Base-by-base conservation (phyloP, 768 basidiomycete genomes). In the Neoboletus brunneissimus region DNA sequence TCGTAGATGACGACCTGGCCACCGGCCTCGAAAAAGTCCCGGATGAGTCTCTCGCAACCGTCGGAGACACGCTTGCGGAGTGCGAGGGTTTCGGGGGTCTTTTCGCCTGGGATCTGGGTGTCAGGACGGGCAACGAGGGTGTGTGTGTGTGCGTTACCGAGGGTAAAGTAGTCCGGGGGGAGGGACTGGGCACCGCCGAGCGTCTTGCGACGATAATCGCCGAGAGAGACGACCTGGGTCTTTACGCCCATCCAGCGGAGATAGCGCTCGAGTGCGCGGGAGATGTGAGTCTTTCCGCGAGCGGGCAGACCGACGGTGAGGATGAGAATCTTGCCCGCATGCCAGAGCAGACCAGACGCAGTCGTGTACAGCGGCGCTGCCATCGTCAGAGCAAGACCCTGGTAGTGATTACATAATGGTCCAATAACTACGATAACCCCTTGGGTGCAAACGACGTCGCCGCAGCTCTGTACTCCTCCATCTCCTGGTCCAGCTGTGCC, bases 1-100 rank as follows among this genome's bases (percentile, higher is more conserved):
- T 99, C 97, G 75, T 98, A 98, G 60, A 99, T 95, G 37, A 96
- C 93, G 25, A 98, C 95, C 71, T 99, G 97, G 0, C 96, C 97
- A 6, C 92, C 89, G 3, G 72, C 74, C 56, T 81, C 79, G 73
- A 96, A 98, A 73, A 89, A 97, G 59, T 93, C 85, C 83, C 85
- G 88, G 41, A 98, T 93, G 47, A 87, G 77, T 69, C 89, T 81
- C 74, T 98, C 94, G 60, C 97, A 91, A n/a, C 88, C 91, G 0
- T 81, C 79, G 42, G 87, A 83, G 59, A 96, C 84, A 64, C 79
- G 82, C 63, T 83, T 79, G 50, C 97, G 78, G 42, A 98, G 75
- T 35, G 79, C 82, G 53, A 90, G 79, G 0, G 97, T 98, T 68
- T 92, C 89, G 22, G 84, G 75, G 51, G 84, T 84, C 74, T 93